Evolutionary conservation across 2,329 filamentous ascomycete species (phyloP).

Genomic region (Penicillium sp.): DNA sequence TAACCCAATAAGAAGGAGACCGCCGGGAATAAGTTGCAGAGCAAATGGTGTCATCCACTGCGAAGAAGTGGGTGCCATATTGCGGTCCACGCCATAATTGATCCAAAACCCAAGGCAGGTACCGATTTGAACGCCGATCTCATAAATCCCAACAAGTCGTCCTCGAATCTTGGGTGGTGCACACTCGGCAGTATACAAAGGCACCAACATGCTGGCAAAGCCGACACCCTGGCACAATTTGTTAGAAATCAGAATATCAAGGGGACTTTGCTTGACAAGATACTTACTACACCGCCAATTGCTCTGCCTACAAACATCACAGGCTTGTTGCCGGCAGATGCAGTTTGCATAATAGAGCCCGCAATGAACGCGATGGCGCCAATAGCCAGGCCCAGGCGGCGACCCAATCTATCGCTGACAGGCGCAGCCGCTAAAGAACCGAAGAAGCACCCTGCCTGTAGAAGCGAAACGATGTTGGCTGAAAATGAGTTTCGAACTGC

Average conservation of each 20-base stretch:
- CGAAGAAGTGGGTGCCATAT: slow-evolving; percentile 39
- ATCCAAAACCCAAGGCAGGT: slow-evolving; percentile 48
- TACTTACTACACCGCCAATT: slow-evolving; percentile 21
- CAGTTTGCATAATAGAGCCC: slow-evolving; percentile 62
- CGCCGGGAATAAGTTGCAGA: slow-evolving; percentile 61
- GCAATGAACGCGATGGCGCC: slow-evolving; percentile 56
- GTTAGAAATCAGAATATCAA: not conserved
- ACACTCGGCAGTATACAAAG: slow-evolving; percentile 58
- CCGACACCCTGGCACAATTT: slow-evolving; percentile 28
- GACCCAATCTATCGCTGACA: slow-evolving; percentile 47
- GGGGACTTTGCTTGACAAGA: no score
- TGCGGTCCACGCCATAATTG: slow-evolving; percentile 49
- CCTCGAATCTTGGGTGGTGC: slow-evolving; percentile 57
- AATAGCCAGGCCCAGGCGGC: slow-evolving; percentile 53
- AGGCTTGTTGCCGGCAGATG: slow-evolving; percentile 54
- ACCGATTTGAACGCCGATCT: slow-evolving; percentile 51
- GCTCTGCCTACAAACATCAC: slow-evolving; percentile 63
- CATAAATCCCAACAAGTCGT: slow-evolving; percentile 58
- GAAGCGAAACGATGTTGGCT: slow-evolving; percentile 4
- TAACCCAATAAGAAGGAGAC: slow-evolving; percentile 59
- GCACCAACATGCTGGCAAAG: slow-evolving; percentile 53
- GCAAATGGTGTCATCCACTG: slow-evolving; percentile 61
- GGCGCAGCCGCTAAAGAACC: slow-evolving; percentile 34
- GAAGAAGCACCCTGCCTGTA: slow-evolving; percentile 22
- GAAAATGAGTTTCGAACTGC: slow-evolving; percentile 6